Percentiles rank a stretch among this genome's conserved stretches.
Evolutionary conservation across 2,329 filamentous ascomycete species (phyloP).

Genomic region (Sarocladium brachiariae): DNA sequence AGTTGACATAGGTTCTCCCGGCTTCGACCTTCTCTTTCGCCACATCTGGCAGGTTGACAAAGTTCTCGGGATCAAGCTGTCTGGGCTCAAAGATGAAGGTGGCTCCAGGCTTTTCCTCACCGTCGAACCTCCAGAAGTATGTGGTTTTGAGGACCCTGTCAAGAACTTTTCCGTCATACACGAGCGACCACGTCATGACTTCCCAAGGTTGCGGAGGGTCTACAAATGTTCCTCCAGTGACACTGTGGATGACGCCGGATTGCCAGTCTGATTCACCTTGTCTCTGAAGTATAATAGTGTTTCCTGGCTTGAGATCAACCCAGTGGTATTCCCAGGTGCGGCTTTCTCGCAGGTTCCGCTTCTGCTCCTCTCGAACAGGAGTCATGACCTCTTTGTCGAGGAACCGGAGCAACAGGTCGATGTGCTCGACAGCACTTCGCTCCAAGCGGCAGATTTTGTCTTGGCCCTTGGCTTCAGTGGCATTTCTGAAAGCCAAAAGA

Average conservation of each 20-base stretch:
- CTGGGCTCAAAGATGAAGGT: neutral
- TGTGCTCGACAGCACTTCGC: neutral
- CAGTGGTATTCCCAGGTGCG: constrained; percentile 17
- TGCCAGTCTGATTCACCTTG: neutral
- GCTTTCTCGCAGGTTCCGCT: constrained; percentile 14
- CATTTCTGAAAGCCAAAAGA: constrained; percentile 12
- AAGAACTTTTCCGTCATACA: neutral
- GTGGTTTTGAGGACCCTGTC: neutral
- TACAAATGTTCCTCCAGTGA: neutral
- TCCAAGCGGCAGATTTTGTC: neutral
- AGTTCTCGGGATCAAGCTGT: neutral
- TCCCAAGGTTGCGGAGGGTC: neutral
- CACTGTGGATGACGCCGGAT: neutral
- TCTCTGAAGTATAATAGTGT: neutral
- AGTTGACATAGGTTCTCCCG: neutral
- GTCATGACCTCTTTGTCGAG: constrained; percentile 19
- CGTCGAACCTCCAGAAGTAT: neutral
- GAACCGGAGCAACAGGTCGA: neutral
- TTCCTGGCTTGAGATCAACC: constrained; percentile 15
- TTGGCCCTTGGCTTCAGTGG: neutral
- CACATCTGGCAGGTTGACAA: neutral
- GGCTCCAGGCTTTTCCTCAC: neutral
- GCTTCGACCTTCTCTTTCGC: neutral
- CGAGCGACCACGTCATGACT: neutral
- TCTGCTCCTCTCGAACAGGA: constrained; percentile 14